These are phyloP conservation scores for Amorphotheca resinae DNA, from an alignment of 495 filamentous ascomycete genomes.

Conservation along the genomic window DNA sequence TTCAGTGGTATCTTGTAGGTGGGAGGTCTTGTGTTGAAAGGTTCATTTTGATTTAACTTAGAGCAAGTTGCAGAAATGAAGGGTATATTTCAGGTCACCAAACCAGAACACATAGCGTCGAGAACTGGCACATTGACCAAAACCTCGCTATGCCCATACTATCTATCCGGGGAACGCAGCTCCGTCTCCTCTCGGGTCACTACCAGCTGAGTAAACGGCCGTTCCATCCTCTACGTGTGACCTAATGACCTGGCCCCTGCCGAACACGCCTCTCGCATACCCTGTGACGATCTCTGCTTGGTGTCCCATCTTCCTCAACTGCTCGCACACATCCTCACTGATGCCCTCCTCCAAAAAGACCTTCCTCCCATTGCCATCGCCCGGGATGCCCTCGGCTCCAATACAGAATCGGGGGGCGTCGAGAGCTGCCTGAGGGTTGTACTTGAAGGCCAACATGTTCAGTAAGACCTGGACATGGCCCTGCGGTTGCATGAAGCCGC, in stretches of 20 bases:
- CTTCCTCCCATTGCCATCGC: constrained; percentile 35
- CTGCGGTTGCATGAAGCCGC: constrained; percentile 98
- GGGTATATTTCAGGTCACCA: too few species aligned
- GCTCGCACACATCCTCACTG: constrained; percentile 47
- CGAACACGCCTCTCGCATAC: constrained; percentile 62
- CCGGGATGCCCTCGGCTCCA: constrained; percentile 49
- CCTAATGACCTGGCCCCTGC: constrained; percentile 80
- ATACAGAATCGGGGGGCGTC: constrained; percentile 84
- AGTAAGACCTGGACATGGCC: constrained; percentile 92
- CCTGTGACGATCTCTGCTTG: constrained; percentile 54
- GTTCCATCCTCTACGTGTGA: constrained; percentile 55
- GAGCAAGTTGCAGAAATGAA: too few species aligned
- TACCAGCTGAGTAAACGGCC: constrained; percentile 70
- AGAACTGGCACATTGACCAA: too few species aligned
- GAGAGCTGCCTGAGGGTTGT: constrained; percentile 76
- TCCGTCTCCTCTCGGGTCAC: constrained; percentile 83
- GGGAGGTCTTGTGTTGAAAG: too few species aligned
- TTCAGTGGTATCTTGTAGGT: too few species aligned
- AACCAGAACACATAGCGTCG: too few species aligned
- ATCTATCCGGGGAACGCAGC: constrained; percentile 52
- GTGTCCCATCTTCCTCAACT: constrained; percentile 60
- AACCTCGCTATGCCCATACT: too few species aligned
- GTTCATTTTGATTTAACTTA: too few species aligned
- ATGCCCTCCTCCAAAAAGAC: constrained; percentile 86
- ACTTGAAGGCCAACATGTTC: constrained; percentile 77